Base-by-base conservation (phyloP, 495 filamentous ascomycete species). In the Penicillium verhagenii region DNA sequence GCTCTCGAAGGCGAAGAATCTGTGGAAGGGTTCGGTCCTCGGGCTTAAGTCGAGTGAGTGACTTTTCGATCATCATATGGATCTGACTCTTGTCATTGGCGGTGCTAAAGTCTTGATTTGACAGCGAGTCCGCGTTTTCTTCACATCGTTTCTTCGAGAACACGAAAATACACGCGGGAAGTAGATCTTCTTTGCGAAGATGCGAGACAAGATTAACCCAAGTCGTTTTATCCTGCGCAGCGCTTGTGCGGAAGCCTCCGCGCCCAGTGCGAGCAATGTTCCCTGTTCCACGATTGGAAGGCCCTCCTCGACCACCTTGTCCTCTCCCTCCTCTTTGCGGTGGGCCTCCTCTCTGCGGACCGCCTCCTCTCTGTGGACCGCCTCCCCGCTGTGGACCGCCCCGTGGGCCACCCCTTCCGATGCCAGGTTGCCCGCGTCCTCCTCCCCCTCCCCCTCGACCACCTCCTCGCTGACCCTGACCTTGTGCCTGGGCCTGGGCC, bases 131-230 rank as follows among this genome's bases (percentile, higher is more conserved):
- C 9, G 95, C 94, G 66, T 97, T 98, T 64, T 96, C 89, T 67
- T 97, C 93, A 62, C 95, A 97, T 50, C 94, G 79, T 69, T 90
- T 96, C 77, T 97, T 98, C 24, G 93, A 97, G 71, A 98, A 98
- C 42, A 98, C 94, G 69, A 98, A 98, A 54, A 97, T 93, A 71
- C 93, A 96, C 38, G 86, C 90, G 0, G 94, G 94, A 10, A 98
- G 78, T 4, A 98, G 78, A 37, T 83, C 90, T 54, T 90, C 82
- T 64, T 96, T 95, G 61, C 85, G 89, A 47, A 97, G 79, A 73
- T 91, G 89, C 60, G 96, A 89, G 13, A 97, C 90, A 42, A 98
- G 78, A 57, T 95, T 88, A 38, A 98, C 94, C 94, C 94, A 98
- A n/a, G 95, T 79, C 52, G 90, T 97, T 68, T 88, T 88, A 72